Evolutionary conservation across 176 grass and related monocot species (phyloP), one percentile per base, ranked within the genome.

Genomic region (Bonia amplexicaulis): DNA sequence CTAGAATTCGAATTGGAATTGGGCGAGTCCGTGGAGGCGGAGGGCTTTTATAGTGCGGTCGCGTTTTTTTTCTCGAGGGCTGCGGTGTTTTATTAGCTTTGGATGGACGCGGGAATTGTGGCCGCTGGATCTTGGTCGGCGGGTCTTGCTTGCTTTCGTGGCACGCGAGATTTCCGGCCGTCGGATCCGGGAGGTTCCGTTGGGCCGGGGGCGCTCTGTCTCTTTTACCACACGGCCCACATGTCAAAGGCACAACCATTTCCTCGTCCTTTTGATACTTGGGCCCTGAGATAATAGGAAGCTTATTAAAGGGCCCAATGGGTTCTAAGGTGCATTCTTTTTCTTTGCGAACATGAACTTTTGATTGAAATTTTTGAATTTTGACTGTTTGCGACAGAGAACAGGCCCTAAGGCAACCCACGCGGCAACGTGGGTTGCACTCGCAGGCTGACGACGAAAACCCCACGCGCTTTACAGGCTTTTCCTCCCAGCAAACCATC

Each of bases 51-150:
- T 84, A 71, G 16, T 41, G 88, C 53, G 44, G 88, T 44, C 12
- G 80, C 6, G 48, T 3, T 20, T n/a, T 54, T 84, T 58, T 12
- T 47, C 5, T 62, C 60, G 48, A 41, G 66, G 25, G 17, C 46
- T 49, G 5, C 62, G 73, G 79, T 64, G 61, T 54, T 81, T 71
- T 77, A 53, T 74, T 92, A 90, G 92, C 87, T 92, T 94, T 85
- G 58, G 78, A 81, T 79, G 71, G 16, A 94, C 93, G 90, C 87
- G 86, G 78, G 85, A 90, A 85, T 92, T 19, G 27, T 60, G 81
- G 76, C 93, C 85, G 93, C 76, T 54, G 69, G 85, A 94, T 94
- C 33, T 52, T 20, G 45, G 79, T 53, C 35, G 74, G 71, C 55
- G 64, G 70, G 51, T 85, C 82, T 9, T 39, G 54, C 72, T 92